Base-by-base conservation (phyloP, 108 stramenopile species). In the Mediolabrus comicus region DNA sequence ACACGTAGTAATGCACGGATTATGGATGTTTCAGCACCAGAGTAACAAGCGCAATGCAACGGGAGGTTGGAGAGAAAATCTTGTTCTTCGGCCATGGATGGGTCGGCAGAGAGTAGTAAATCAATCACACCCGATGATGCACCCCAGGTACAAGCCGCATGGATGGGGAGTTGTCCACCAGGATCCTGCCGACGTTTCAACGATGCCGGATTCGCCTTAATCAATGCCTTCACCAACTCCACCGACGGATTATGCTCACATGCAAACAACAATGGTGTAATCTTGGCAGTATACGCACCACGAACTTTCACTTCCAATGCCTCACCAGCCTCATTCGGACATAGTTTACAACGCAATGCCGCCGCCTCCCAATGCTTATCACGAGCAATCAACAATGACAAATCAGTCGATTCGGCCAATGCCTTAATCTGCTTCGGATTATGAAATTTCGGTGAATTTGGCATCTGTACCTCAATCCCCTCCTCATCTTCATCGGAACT, bases 91-190 rank as follows among this genome's bases (percentile, higher is more conserved):
- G 82, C 85, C n/a, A 79, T 71, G 12, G 67, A 71, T 17, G 85
- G 84, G 56, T 88, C 77, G 0, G 86, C 84, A 9, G 53, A 39
- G 38, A 91, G 55, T 52, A 95, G 61, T 1, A 69, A 43, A 27
- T 54, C 52, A n/a, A 95, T 60, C 25, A 85, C 85, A 25, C 71
- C 75, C 9, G 72, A 41, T 0, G 87, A 76, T 33, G 88, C 87
- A 58, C 84, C 63, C 94, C 94, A 95, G 13, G 91, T 95, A 34
- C 87, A 87, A 11, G 91, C 91, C 19, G 88, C 69, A 72, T 95
- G 94, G 39, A 95, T 67, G 2, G 94, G 91, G 28, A 92, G 72
- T 43, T 74, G 70, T 0, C 91, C 94, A 4, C 94, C 94, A 13
- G 94, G 94, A 77, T 87, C 86, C 36, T 79, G 64, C 26, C 86